Evolutionary conservation across 768 basidiomycete genomes (phyloP), one percentile per base, ranked within the genome.

Genomic region (Tulasnella sp.): DNA sequence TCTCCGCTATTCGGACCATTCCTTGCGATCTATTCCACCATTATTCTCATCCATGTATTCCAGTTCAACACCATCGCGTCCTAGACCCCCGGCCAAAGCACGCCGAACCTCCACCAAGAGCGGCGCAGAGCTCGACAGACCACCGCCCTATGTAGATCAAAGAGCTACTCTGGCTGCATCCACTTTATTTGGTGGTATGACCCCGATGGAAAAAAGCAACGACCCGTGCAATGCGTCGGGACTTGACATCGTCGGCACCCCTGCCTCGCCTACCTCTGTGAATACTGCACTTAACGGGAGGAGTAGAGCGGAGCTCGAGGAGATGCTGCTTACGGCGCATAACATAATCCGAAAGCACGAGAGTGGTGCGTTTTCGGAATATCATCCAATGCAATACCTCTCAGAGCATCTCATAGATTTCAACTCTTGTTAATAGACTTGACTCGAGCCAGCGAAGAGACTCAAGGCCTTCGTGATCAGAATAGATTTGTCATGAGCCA

Each of bases 341-440:
- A 80, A 74, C 60, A 73, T 90, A 49, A 89, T 92, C 63, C 84
- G 81, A 67, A 80, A 82, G 60, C 76, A 88, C 41, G 87, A 87
- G 71, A 78, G 77, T 63, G 87, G 89, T 86, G 67, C 51, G 81
- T 70, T 46, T 22, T n/a, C n/a, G n/a, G n/a, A n/a, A n/a, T 9
- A 11, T 19, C 44, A 29, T 59, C 34, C 19, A 4, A n/a, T 52
- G n/a, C 51, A n/a, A 29, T 29, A 15, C 45, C 44, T 43, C 34
- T 8, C 10, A 10, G 21, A 43, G 45, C 41, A 17, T 10, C 17
- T 48, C 31, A 61, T 41, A 17, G 49, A 38, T 41, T 17, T 21
- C 38, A 29, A 25, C 31, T 41, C 46, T 25, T 52, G 59, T 60
- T 44, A 59, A 24, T 21, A 56, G 44, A 61, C 43, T 24, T 50